phyloP scores from a whole-genome alignment of 768 basidiomycete species.

The Boletus coccyginus region DNA sequence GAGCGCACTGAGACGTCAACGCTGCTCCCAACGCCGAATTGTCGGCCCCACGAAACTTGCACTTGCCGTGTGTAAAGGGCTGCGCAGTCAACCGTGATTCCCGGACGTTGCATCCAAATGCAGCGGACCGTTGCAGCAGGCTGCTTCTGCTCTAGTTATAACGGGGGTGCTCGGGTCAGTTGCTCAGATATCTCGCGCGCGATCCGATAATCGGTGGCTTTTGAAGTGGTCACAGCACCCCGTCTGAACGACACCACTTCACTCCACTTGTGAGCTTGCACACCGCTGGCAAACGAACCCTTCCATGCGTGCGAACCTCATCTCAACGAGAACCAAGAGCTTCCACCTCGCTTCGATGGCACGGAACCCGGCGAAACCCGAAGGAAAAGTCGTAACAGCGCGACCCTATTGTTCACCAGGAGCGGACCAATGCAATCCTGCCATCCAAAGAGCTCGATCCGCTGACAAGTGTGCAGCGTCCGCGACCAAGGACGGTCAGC shows the following conservation, averaged over 20 bases:
- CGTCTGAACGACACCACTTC: neutral
- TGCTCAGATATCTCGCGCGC: neutral
- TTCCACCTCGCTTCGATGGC: conserved; percentile 2
- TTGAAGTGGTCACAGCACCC: neutral
- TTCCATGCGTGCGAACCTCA: conserved; percentile 1
- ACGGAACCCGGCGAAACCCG: conserved; percentile 18
- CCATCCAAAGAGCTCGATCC: neutral
- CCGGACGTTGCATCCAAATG: conserved; percentile 8
- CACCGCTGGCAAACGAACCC: neutral
- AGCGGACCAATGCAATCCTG: neutral
- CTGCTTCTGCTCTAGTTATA: neutral
- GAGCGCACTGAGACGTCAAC: conserved; percentile 9
- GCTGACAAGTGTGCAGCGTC: conserved; percentile 3
- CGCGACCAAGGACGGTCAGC: neutral
- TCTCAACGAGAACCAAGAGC: conserved; percentile 3
- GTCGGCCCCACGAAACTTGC: neutral
- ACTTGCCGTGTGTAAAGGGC: conserved; percentile 7
- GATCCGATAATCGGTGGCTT: neutral
- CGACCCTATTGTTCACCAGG: neutral
- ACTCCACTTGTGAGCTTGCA: neutral
- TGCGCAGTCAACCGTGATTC: conserved; percentile 9
- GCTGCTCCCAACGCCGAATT: neutral
- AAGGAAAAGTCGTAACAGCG: neutral
- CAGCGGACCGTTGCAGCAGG: neutral
- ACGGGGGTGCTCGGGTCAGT: conserved; percentile 6